These are phyloP conservation scores for Pseudoneurospora amorphoporcata DNA, from an alignment of 495 filamentous ascomycete genomes.

Conservation along the genomic window DNA sequence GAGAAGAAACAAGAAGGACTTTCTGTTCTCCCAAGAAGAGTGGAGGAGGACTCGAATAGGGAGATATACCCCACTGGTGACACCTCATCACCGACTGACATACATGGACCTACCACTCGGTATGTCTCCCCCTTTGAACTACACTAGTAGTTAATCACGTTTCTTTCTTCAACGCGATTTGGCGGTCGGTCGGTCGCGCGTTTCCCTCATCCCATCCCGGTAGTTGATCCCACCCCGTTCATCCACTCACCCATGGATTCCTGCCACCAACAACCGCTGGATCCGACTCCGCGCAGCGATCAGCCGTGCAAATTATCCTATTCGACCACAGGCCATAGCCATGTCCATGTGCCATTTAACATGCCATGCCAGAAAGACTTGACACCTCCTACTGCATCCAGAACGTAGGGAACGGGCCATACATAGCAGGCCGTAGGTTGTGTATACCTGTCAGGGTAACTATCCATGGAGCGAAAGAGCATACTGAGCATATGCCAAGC, in stretches of 20 bases:
- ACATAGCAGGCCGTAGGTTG: not conserved
- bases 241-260: not conserved
- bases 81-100: not conserved
- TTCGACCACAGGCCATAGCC: not conserved
- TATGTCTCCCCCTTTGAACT: not conserved
- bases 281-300: not conserved
- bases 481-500: not conserved
- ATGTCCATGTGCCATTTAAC: not conserved
- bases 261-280: not conserved
- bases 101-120: not conserved
- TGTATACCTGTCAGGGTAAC: not conserved
- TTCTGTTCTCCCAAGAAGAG: not conserved
- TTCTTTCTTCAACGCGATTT: not conserved
- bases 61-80: not conserved
- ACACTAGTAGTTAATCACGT: not conserved
- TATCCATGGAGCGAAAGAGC: not conserved
- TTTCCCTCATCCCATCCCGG: not conserved
- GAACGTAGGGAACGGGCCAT: not conserved
- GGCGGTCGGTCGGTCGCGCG: not conserved
- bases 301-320: not conserved
- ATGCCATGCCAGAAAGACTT: not conserved
- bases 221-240: not conserved
- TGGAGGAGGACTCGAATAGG: not conserved
- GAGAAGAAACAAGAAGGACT: not conserved
- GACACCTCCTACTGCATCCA: not conserved